Evolutionary conservation across 139 green algal species (phyloP).

Genomic region (Desmodesmus armatus): DNA sequence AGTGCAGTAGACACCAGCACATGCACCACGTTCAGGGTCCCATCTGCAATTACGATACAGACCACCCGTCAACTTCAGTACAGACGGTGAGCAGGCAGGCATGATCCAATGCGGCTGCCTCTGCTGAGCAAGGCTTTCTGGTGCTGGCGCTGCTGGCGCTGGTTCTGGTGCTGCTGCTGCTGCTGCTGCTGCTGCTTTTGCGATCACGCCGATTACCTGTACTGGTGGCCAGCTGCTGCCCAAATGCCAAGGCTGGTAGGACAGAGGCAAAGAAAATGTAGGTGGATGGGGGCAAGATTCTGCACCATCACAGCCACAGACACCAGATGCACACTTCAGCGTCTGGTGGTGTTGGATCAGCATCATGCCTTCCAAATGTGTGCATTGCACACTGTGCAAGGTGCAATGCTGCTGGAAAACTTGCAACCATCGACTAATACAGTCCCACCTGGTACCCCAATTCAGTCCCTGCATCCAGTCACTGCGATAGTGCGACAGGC

Average conservation of each 20-base stretch:
- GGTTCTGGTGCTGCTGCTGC: background rate
- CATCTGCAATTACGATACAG: conserved; percentile 45
- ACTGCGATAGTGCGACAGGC: conserved; percentile 54
- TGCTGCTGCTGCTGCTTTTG: background rate
- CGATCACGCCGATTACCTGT: conserved; percentile 52
- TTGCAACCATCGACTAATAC: too few species aligned
- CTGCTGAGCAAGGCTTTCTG: too few species aligned
- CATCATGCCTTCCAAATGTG: background rate
- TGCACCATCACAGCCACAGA: conserved; percentile 32
- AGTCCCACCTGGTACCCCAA: conserved; percentile 50
- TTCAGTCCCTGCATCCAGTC: conserved; percentile 71
- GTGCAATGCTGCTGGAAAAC: background rate
- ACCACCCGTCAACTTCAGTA: background rate
- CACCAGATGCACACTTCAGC: background rate
- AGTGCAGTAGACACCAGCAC: conserved; percentile 80
- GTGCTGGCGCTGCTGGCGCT: background rate
- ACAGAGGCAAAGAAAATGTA: conserved; percentile 90
- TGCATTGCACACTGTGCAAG: background rate
- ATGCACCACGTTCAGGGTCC: conserved; percentile 70
- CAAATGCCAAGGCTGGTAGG: conserved; percentile 90
- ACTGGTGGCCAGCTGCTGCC: conserved; percentile 76
- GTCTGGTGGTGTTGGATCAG: background rate
- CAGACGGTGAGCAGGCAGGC: too few species aligned
- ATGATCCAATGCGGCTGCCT: too few species aligned
- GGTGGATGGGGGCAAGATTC: conserved; percentile 81